A percentile compares a stretch with the other conserved stretches of the same genome.
These are phyloP conservation scores for Plantago rigida DNA, from an alignment of 305 asterid genomes.

Conservation along the genomic window DNA sequence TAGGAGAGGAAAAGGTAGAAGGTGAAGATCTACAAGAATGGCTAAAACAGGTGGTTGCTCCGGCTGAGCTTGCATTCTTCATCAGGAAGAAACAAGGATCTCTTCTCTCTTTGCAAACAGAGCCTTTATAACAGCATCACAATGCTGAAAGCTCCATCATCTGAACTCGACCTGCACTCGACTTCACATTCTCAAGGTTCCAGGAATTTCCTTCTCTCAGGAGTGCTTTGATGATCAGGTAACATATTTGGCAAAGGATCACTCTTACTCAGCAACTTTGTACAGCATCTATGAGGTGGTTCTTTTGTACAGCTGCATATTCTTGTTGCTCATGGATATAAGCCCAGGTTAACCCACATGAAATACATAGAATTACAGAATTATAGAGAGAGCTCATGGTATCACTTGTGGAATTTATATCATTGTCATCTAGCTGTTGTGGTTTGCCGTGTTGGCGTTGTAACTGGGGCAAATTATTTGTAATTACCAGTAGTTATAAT, in stretches of 20 bases:
- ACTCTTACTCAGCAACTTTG: constrained; percentile 24
- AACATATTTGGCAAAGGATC: constrained; percentile 13
- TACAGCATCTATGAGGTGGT: constrained; percentile 23
- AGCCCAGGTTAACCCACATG: constrained; percentile 11
- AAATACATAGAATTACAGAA: background rate
- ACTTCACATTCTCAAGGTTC: constrained; percentile 5
- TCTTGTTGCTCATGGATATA: constrained; percentile 6
- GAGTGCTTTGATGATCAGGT: constrained; percentile 17
- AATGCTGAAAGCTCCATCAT: constrained; percentile 10
- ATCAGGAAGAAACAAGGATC: constrained; percentile 63
- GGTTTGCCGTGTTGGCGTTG: constrained; percentile 17
- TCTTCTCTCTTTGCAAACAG: constrained; percentile 63
- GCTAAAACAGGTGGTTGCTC: constrained; percentile 85
- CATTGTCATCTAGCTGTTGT: constrained; percentile 3
- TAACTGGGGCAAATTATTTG: constrained; percentile 23
- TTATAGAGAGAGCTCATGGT: background rate
- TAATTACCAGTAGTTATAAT: constrained; percentile 10
- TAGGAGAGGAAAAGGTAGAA: constrained; percentile 90
- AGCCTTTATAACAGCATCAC: constrained; percentile 29
- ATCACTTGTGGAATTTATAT: background rate
- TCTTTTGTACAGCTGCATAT: constrained; percentile 13
- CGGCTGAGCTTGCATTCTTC: constrained; percentile 74
- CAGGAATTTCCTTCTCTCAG: constrained; percentile 17
- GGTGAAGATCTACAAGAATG: constrained; percentile 90
- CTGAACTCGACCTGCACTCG: constrained; percentile 13